phyloP scores from a whole-genome alignment of 1,284 basidiomycete genomes.

The Malassezia restricta region DNA sequence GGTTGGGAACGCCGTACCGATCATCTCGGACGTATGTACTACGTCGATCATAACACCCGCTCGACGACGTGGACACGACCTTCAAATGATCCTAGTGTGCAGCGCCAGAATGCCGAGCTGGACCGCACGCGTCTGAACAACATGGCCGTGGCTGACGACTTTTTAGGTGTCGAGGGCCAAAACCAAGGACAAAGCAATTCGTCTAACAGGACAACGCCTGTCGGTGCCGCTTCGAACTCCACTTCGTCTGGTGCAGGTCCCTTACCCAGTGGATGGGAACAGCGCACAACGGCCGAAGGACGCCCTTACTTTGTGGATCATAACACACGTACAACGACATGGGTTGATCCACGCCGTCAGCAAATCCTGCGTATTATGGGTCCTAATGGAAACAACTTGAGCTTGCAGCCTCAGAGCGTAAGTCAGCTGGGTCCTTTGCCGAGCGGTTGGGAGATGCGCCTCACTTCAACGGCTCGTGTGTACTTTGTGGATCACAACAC shows the following conservation, averaged over 20 bases:
- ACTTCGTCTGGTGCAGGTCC: conserved; percentile 70
- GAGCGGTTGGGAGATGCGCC: conserved; percentile 93
- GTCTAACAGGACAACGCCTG: conserved; percentile 17
- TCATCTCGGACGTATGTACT: conserved; percentile 74
- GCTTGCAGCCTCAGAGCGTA: conserved; percentile 66
- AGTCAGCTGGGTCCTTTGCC: conserved; percentile 86
- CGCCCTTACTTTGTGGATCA: conserved; percentile 88
- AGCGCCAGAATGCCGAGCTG: conserved; percentile 28
- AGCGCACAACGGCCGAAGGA: conserved; percentile 91
- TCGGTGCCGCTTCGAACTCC: conserved; percentile 25
- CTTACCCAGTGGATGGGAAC: conserved; percentile 93
- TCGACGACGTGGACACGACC: conserved; percentile 78
- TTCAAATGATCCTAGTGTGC: conserved; percentile 30
- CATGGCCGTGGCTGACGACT: conserved; percentile 43
- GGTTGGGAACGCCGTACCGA: conserved; percentile 93
- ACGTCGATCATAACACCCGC: conserved; percentile 65
- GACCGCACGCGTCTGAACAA: conserved; percentile 41
- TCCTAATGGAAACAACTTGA: conserved; percentile 64
- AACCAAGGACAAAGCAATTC: conserved; percentile 15
- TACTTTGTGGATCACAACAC: conserved; percentile 95
- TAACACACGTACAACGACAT: conserved; percentile 89
- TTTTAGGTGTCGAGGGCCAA: conserved; percentile 35
- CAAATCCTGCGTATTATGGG: conserved; percentile 75
- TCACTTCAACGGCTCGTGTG: conserved; percentile 79
- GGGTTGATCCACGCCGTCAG: conserved; percentile 89